A percentile compares a stretch with the other conserved stretches of the same genome.
These are phyloP conservation scores for Exophiala oligosperma DNA, from an alignment of 2,329 filamentous ascomycete genomes.

Conservation along the genomic window DNA sequence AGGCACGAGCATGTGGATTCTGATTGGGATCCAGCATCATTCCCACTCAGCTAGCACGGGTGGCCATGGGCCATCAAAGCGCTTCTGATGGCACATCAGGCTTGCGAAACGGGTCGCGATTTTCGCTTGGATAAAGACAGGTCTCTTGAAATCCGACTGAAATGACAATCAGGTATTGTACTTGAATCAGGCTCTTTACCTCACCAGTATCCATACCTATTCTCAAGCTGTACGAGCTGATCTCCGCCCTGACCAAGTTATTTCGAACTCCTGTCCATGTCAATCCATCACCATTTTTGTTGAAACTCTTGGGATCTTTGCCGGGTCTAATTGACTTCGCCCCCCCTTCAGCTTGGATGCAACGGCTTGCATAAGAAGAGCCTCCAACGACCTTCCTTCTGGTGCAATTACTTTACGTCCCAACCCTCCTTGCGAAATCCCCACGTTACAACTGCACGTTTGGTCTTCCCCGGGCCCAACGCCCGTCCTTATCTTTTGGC, in stretches of 20 bases:
- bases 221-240: background rate
- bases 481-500: constrained; percentile 16
- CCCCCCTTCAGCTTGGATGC: constrained; percentile 6
- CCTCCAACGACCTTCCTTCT: constrained; percentile 7
- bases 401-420: constrained; percentile 9
- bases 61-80: background rate
- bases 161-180: background rate
- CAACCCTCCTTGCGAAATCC: constrained; percentile 8
- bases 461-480: background rate
- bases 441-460: background rate
- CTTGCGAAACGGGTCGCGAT: background rate
- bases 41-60: background rate
- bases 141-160: background rate
- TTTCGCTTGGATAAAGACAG: background rate
- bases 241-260: constrained; percentile 1
- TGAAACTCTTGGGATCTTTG: background rate
- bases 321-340: background rate
- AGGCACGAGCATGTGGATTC: background rate
- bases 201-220: background rate
- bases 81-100: background rate
- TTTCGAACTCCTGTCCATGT: background rate
- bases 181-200: background rate
- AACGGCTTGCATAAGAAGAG: constrained; percentile 17
- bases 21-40: background rate
- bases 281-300: background rate